Evolutionary conservation across 2,329 filamentous ascomycete genomes (phyloP).

Genomic region (Neonectria magnoliae): DNA sequence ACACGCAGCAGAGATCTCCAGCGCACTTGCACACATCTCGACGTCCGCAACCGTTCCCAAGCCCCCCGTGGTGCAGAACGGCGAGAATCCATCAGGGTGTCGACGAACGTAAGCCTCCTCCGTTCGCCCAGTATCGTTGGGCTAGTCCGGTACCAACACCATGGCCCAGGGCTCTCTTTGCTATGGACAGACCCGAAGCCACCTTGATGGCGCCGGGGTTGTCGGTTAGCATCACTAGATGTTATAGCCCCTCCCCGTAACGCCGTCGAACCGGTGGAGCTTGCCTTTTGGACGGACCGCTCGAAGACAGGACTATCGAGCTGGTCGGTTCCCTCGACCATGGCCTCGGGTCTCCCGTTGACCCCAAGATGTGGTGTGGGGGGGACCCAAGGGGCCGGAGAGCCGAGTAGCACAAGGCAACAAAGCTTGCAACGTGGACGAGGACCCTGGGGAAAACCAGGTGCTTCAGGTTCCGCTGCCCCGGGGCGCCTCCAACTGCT

Average conservation of each 20-base stretch:
- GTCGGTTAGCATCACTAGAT: not conserved
- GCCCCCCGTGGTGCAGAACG: not conserved
- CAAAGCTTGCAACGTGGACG: not conserved
- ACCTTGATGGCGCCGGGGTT: not conserved
- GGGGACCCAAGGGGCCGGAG: not conserved
- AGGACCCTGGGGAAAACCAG: not conserved
- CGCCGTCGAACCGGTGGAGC: slow-evolving; percentile 4
- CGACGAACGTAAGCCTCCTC: not conserved
- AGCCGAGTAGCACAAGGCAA: not conserved
- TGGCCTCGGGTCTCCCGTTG: not conserved
- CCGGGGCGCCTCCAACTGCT: not conserved
- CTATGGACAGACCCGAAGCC: not conserved
- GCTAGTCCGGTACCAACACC: not conserved
- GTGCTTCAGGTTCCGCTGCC: not conserved
- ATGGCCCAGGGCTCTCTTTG: not conserved
- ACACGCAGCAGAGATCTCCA: not conserved
- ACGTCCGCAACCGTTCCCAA: not conserved
- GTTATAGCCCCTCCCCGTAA: not conserved
- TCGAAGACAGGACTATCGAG: not conserved
- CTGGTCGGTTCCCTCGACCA: slow-evolving; percentile 1
- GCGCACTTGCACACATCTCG: not conserved
- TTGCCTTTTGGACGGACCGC: not conserved
- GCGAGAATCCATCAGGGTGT: not conserved
- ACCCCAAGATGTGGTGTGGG: not conserved
- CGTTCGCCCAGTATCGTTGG: not conserved